A percentile compares a stretch with the other conserved stretches of the same genome.
These are phyloP conservation scores for Cladorrhinum sp. DNA, from an alignment of 2,329 filamentous ascomycete species.

Conservation along the genomic window DNA sequence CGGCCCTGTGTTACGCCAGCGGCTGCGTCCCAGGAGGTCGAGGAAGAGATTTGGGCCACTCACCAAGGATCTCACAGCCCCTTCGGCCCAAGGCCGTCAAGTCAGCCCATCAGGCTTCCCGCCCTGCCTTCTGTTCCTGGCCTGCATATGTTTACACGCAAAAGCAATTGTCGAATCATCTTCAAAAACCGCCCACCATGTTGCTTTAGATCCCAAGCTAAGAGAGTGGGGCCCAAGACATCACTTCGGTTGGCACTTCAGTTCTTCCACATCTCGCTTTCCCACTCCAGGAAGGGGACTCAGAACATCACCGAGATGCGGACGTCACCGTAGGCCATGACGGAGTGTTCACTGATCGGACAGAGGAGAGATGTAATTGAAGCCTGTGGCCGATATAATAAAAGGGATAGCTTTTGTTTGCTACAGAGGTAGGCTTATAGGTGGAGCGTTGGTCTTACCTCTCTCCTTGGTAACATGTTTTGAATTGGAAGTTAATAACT, in stretches of 20 bases:
- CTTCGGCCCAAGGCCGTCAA: constrained; percentile 23
- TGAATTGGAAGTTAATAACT: no score
- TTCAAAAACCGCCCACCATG: constrained; percentile 21
- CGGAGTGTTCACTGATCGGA: no score
- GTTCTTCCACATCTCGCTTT: no score
- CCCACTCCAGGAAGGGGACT: no score
- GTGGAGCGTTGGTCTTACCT: no score
- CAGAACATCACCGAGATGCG: no score
- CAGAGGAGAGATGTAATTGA: no score
- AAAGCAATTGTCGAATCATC: constrained; percentile 30
- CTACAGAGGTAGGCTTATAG: no score
- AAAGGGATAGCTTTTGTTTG: no score
- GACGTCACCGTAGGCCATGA: no score
- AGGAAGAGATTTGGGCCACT: constrained; percentile 16
- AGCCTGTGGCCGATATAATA: no score
- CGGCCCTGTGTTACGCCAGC: constrained; percentile 21
- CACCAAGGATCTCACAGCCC: constrained; percentile 14
- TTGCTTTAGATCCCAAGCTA: neutral
- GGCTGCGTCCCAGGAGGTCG: neutral
- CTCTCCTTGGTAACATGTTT: no score
- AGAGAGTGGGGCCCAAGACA: neutral
- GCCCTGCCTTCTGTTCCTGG: constrained; percentile 31
- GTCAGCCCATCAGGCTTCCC: constrained; percentile 30
- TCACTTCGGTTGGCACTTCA: neutral
- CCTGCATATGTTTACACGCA: constrained; percentile 25